phyloP scores from a whole-genome alignment of 345 rosid species.

The Clausena lansium region DNA sequence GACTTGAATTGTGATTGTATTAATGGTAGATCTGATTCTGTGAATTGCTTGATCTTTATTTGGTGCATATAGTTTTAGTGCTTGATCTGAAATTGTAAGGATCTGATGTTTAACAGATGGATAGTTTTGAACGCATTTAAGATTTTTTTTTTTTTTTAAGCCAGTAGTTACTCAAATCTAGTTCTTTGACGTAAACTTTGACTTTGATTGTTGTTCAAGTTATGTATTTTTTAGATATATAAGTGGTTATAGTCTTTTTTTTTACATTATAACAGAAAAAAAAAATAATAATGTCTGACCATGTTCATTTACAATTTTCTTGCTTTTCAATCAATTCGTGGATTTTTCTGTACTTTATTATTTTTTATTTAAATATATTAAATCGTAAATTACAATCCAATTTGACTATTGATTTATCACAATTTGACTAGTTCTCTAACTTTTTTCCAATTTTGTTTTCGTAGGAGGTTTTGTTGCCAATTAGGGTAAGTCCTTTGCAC shows the following conservation, averaged over 20 bases:
- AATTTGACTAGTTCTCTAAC: not conserved
- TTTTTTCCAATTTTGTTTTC: not conserved
- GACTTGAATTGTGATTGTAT: not conserved
- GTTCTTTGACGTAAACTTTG: not conserved
- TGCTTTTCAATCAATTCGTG: not conserved
- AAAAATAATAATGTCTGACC: not conserved
- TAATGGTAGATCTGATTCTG: not conserved
- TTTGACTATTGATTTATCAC: not conserved
- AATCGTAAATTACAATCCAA: not conserved
- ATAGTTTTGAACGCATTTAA: not conserved
- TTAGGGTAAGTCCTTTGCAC: not conserved
- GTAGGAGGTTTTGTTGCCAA: constrained; percentile 1
- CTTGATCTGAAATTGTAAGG: not conserved
- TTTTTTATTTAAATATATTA: not conserved
- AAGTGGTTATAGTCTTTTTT: not conserved
- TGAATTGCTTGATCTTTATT: not conserved
- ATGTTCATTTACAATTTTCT: not conserved
- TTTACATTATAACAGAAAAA: not conserved
- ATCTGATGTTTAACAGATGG: not conserved
- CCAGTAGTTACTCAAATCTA: not conserved
- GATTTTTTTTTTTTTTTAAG: not conserved
- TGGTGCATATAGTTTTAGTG: not conserved
- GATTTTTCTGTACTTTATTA: not conserved
- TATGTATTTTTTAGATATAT: not conserved
- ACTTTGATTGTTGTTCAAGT: not conserved